Base-by-base conservation (phyloP, 2,329 filamentous ascomycete species). In the Ascochyta viciae-villosae region DNA sequence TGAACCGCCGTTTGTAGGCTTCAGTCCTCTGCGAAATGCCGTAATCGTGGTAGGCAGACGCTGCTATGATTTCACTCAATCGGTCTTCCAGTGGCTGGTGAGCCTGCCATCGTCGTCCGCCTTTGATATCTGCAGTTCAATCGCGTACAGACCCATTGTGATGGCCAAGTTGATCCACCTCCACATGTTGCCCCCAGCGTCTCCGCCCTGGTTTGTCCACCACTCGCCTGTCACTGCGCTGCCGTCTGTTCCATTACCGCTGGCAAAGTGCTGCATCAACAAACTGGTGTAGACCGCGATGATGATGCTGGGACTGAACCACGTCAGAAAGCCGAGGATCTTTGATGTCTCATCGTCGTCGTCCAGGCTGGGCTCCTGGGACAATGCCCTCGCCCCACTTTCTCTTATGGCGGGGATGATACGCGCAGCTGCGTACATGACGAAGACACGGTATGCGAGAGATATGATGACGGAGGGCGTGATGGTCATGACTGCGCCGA, bases 201-300 rank as follows among this genome's bases (percentile, higher is more conserved):
- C 91, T 6, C 90, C 91, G 15, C 91, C 91, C 68, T 93, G 88
- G 47, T 90, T 87, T 2, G 89, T 93, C 92, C 93, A 97, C 81
- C 93, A 89, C 58, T 87, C 85, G 15, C 84, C 85, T 16, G 74
- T 70, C 4, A 68, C 86, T 50, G 68, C 69, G 27, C 70, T 73
- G 22, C 68, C 70, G 85, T 68, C 65, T 1, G 58, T 84, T 2
- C 86, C 87, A 60, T 89, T 80, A 57, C 64, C 69, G 38, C 81
- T 76, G 73, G 92, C 90, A 71, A 99, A 98, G 76, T 99, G 95
- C 75, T 98, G 95, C 80, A 98, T 89, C 31, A 99, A 80, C 46
- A 99, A 79, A 76, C 93, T 97, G 2, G 95, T 99, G 76, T 99
- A 99, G 27, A 98, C 93, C 4, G 95, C 90, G 58, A 99, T 94